A percentile compares a stretch with the other conserved stretches of the same genome.
These are phyloP conservation scores for Arthrobotrys sphaeroides DNA, from an alignment of 2,329 filamentous ascomycete species.

Conservation along the genomic window DNA sequence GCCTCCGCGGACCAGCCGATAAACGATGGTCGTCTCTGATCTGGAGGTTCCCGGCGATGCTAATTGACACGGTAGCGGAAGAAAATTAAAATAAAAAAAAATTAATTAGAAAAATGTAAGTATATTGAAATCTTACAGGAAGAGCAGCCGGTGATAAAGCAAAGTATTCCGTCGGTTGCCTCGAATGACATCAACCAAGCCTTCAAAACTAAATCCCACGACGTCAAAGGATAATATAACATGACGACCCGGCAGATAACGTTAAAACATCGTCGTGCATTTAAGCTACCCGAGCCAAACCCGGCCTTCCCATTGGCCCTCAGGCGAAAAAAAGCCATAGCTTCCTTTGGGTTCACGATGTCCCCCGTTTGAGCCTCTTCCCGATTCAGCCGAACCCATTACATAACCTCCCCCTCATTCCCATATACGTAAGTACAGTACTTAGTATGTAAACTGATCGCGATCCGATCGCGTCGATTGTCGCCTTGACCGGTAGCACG, in stretches of 20 bases:
- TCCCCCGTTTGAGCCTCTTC: constrained; percentile 8
- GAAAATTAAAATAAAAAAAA: neutral
- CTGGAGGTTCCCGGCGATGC: neutral
- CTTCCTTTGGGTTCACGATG: constrained; percentile 14
- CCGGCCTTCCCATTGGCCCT: constrained; percentile 16
- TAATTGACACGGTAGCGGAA: neutral
- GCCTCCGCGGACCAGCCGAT: constrained; percentile 38
- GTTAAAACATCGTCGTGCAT: constrained; percentile 51
- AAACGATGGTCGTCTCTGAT: too few species aligned
- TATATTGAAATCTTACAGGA: neutral
- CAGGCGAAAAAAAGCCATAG: neutral
- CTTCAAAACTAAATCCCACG: neutral
- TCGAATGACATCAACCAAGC: neutral
- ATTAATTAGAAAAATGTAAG: neutral
- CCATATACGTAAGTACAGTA: too few species aligned
- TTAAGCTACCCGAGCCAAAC: constrained; percentile 36
- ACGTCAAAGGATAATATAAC: neutral
- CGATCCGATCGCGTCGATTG: neutral
- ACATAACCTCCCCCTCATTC: neutral
- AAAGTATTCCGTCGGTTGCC: constrained; percentile 8
- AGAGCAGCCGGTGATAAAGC: neutral
- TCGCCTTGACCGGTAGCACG: constrained; percentile 2
- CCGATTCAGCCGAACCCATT: neutral
- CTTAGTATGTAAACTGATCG: neutral
- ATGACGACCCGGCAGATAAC: constrained; percentile 34